Base-by-base conservation (phyloP, 805 yeast species). In the Starmerella sp. region DNA sequence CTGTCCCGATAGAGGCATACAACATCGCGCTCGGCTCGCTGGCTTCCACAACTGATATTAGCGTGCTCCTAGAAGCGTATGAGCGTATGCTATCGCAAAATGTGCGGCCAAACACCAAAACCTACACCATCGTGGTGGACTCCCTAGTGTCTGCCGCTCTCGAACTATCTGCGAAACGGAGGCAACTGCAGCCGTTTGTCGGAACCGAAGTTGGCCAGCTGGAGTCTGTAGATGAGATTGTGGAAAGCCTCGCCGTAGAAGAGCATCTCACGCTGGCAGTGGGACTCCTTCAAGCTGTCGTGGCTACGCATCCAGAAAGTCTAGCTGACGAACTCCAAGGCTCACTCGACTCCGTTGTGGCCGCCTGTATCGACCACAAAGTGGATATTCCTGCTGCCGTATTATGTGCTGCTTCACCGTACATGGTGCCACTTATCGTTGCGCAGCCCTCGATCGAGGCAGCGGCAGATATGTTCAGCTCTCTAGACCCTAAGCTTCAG, bases 161-260 rank as follows among this genome's bases (percentile, higher is more conserved):
- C 6, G 38, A 32, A 8, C 47, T 56, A 3, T 37, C 43, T 2
- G 28, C 8, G 2, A 45, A 53, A 13, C 52, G 55, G 3, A 30
- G 14, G 8, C 41, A 52, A 32, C 56, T 62, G 14, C 15, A 5
- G 10, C 55, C 55, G 5, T 29, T 57, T 6, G 29, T 61, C 4
- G 54, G 66, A 60, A 14, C 59, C 60, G 31, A 32, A n/a, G 30
- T 22, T 7, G 52, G 53, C 10, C 55, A 54, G 14, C 41, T 60
- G 6, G 66, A 61, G n/a, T 41, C 65, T 8, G 68, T 67, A 4
- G 64, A 59, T 14, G 65, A 66, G 36, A 57, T 66, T 17, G 62
- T 65, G 30, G 60, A 57, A 36, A 46, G 56, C 30, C 54, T 65
- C 15, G 56, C 59, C 15, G 60, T 50, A 6, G 60, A 53, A 3